phyloP scores from a whole-genome alignment of 306 rosid genomes.

The Carpinus viminea region DNA sequence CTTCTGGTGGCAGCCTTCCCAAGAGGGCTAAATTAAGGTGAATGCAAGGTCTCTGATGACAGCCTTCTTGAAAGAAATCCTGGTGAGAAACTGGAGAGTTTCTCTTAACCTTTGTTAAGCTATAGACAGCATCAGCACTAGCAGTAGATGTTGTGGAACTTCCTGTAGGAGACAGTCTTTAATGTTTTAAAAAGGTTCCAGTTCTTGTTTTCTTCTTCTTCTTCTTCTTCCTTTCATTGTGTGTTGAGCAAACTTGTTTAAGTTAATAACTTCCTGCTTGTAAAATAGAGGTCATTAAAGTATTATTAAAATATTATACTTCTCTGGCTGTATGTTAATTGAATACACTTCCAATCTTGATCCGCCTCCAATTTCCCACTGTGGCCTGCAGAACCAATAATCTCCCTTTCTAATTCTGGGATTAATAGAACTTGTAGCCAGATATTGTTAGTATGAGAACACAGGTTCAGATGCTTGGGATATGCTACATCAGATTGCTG shows the following conservation, averaged over 20 bases:
- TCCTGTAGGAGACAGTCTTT: background rate
- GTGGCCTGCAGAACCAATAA: background rate
- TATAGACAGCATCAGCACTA: background rate
- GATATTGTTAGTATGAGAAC: background rate
- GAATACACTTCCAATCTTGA: background rate
- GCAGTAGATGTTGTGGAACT: background rate
- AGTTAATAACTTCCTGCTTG: background rate
- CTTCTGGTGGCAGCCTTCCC: slow-evolving; percentile 46
- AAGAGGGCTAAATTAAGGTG: slow-evolving; percentile 71
- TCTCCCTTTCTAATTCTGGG: background rate
- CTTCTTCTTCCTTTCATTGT: background rate
- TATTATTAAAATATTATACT: background rate
- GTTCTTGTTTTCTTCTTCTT: background rate
- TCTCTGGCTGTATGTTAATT: background rate
- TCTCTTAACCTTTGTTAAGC: background rate
- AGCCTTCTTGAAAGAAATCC: background rate
- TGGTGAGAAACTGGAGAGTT: background rate
- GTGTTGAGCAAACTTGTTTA: background rate
- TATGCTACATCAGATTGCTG: background rate
- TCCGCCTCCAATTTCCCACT: background rate
- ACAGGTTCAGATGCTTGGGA: background rate
- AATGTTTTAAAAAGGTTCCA: background rate
- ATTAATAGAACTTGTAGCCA: background rate
- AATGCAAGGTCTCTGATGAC: background rate
- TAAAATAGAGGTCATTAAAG: background rate